These are phyloP conservation scores for Halocafeteria seosinensis DNA, from an alignment of 108 stramenopile genomes.

Conservation along the genomic window DNA sequence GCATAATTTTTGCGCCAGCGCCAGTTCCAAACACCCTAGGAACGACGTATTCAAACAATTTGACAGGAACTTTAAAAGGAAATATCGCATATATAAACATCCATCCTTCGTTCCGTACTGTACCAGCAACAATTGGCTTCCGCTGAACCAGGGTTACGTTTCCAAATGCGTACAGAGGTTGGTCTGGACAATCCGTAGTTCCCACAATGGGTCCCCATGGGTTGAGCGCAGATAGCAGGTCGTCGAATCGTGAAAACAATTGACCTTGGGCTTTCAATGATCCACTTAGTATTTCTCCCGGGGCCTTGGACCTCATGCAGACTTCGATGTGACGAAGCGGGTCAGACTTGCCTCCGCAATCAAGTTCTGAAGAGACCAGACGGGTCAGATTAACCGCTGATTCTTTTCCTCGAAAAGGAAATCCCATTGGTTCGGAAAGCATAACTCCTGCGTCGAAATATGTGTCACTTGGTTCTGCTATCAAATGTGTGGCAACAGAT, in stretches of 20 bases:
- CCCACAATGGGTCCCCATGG: slow-evolving; percentile 8
- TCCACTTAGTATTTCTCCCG: no score
- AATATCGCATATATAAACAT: slow-evolving; percentile 1
- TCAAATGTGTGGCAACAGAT: slow-evolving; percentile 11
- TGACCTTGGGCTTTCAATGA: no score
- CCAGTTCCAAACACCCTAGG: not conserved
- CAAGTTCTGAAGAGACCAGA: not conserved
- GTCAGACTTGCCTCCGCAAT: no score
- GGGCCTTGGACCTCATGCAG: no score
- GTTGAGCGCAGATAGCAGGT: slow-evolving; percentile 4
- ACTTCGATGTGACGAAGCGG: no score
- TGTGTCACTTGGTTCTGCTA: not conserved
- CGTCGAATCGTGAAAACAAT: not conserved
- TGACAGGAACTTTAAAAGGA: slow-evolving; percentile 4
- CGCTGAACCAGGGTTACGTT: not conserved
- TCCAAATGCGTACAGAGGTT: not conserved
- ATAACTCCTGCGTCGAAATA: slow-evolving; percentile 7
- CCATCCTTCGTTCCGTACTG: slow-evolving; percentile 4
- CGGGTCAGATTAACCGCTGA: no score
- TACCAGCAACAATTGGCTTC: slow-evolving; percentile 5
- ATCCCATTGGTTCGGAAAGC: slow-evolving; percentile 5
- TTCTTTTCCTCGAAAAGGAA: not conserved
- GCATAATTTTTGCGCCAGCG: not conserved
- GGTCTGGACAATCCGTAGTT: not conserved
- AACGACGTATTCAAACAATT: slow-evolving; percentile 6